These are phyloP conservation scores for Amanita subjunquillea DNA, from an alignment of 768 basidiomycete species.

Conservation along the genomic window DNA sequence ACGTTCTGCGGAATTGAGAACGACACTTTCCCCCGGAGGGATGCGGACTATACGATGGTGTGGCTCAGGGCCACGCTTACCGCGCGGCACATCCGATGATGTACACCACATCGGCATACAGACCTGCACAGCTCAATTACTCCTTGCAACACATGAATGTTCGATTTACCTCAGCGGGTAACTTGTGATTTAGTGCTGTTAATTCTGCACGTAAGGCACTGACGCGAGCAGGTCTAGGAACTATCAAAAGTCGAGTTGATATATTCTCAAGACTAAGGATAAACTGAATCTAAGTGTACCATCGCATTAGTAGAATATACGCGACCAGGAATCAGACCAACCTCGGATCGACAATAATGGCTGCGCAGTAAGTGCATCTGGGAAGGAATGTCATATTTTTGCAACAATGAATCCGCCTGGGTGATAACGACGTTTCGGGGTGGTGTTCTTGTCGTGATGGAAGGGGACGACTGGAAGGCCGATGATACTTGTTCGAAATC, in stretches of 20 bases:
- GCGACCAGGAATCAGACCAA: constrained; percentile 20
- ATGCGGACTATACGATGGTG: constrained; percentile 97
- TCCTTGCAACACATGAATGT: constrained; percentile 1
- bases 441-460: constrained; percentile 41
- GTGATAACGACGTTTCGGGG: constrained; percentile 33
- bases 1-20: constrained; percentile 93
- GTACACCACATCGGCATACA: constrained; percentile 86
- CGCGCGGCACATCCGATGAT: constrained; percentile 49
- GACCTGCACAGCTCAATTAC: constrained; percentile 32
- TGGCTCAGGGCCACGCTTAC: constrained; percentile 22
- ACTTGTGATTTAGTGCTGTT: constrained; percentile 89
- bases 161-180: constrained; percentile 79
- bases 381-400: constrained; percentile 54
- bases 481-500: constrained; percentile 33
- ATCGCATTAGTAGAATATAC: constrained; percentile 7
- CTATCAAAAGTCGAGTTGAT: constrained; percentile 81
- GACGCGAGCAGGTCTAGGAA: constrained; percentile 89
- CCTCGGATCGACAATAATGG: constrained; percentile 86
- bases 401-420: constrained; percentile 47
- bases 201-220: constrained; percentile 95
- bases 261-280: constrained; percentile 85
- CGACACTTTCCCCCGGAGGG: constrained; percentile 95
- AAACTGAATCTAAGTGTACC: constrained; percentile 60
- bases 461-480: constrained; percentile 66
- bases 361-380: constrained; percentile 70